These are phyloP conservation scores for Fusarium stilboides DNA, from an alignment of 2,329 filamentous ascomycete genomes.

Conservation along the genomic window DNA sequence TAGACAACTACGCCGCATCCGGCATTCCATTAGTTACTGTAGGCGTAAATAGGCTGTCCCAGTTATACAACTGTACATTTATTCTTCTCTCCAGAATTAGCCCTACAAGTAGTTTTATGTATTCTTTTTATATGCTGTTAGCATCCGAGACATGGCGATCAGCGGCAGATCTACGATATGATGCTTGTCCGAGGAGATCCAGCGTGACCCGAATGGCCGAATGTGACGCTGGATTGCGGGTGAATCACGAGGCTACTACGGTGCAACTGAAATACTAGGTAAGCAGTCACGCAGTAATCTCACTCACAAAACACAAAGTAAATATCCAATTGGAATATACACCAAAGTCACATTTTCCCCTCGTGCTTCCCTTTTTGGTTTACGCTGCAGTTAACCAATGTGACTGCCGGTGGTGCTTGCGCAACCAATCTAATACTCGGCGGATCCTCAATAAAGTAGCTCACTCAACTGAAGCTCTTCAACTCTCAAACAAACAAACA, in stretches of 20 bases:
- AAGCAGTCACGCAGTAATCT: constrained; percentile 15
- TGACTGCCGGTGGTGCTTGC: constrained; percentile 35
- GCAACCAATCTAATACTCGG: constrained; percentile 22
- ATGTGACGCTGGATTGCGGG: constrained; percentile 34
- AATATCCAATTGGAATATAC: constrained; percentile 14
- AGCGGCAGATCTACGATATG: constrained; percentile 41
- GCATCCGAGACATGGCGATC: constrained; percentile 27
- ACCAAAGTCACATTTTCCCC: constrained; percentile 16
- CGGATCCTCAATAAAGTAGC: constrained; percentile 15
- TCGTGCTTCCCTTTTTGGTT: constrained; percentile 19
- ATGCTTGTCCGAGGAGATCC: constrained; percentile 14
- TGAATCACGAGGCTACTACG: constrained; percentile 34
- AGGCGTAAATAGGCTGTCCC: constrained; percentile 8
- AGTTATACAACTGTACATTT: constrained; percentile 14
- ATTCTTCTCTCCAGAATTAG: not conserved
- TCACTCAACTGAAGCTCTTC: constrained; percentile 18
- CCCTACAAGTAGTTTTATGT: not conserved
- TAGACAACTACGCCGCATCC: constrained; percentile 31
- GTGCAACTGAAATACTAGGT: not conserved
- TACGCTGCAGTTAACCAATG: constrained; percentile 15
- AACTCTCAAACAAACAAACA: constrained; percentile 8
- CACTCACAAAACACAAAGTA: constrained; percentile 2
- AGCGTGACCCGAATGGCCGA: constrained; percentile 24
- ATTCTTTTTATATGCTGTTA: not conserved
- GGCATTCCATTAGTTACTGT: constrained; percentile 27